Base-by-base conservation (phyloP, 139 green algal species). In the Diplosphaera chodatii region DNA sequence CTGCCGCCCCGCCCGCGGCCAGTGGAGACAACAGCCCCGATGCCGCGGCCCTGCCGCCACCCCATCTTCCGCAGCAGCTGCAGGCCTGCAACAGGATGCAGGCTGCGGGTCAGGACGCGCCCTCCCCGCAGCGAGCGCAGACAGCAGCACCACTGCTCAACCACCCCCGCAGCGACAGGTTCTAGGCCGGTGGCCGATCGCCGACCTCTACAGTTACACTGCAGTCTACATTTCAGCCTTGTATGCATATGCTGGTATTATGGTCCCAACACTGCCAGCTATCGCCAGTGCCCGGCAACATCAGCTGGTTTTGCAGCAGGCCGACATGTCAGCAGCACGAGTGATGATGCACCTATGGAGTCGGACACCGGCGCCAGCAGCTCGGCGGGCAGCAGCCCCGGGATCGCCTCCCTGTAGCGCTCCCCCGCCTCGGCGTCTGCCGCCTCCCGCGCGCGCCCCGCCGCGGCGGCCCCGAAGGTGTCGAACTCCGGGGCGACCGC, bases 61-160 rank as follows among this genome's bases (percentile, higher is more conserved):
- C 94, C 94, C 94, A 98, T 97, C 69, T 84, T 86, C 66, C 90
- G 85, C 56, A 98, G 86, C 72, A 98, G 84, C 48, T 85, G 74
- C 62, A 97, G 80, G 37, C 93, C 89, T 87, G 75, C 64, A 80
- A 22, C 31, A n/a, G n/a, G n/a, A n/a, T n/a, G n/a, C n/a, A n/a
- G n/a, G n/a, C n/a, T n/a, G n/a, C n/a, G n/a, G n/a, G n/a, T n/a
- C n/a, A n/a, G n/a, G n/a, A n/a, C n/a, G n/a, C n/a, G n/a, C n/a
- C n/a, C n/a, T n/a, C n/a, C n/a, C n/a, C n/a, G n/a, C n/a, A n/a
- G n/a, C n/a, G n/a, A n/a, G n/a, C n/a, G n/a, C n/a, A n/a, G n/a
- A n/a, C n/a, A n/a, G n/a, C n/a, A n/a, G n/a, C n/a, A n/a, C n/a
- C n/a, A n/a, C n/a, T n/a, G n/a, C n/a, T n/a, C n/a, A n/a, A n/a